phyloP scores from a whole-genome alignment of 768 basidiomycete species.

The Suillus bovinus region DNA sequence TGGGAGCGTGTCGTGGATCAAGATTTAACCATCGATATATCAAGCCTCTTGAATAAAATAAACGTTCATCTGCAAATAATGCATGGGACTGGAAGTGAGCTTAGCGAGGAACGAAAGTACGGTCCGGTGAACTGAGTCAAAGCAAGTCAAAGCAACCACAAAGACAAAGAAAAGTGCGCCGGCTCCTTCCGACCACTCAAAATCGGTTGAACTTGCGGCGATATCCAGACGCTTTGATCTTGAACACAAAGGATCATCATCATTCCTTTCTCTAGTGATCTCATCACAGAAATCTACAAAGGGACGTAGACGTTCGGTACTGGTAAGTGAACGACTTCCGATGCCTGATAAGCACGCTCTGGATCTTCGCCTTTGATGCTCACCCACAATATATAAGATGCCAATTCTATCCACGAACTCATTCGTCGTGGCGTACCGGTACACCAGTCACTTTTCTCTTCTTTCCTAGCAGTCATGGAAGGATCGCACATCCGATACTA shows the following conservation, averaged over 20 bases:
- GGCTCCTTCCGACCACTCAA: too few relatives aligned
- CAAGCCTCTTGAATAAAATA: too few relatives aligned
- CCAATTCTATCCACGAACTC: constrained; percentile 28
- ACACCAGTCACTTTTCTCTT: background rate
- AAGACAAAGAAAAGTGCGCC: too few relatives aligned
- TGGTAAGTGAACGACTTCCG: background rate
- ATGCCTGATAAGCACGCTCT: background rate
- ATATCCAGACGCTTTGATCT: too few relatives aligned
- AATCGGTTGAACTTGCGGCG: too few relatives aligned
- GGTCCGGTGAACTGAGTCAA: too few relatives aligned
- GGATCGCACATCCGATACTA: background rate
- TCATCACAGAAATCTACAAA: background rate
- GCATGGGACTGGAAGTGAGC: too few relatives aligned
- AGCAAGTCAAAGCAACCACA: too few relatives aligned
- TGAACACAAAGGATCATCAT: background rate
- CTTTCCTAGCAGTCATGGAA: background rate
- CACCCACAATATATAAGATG: background rate
- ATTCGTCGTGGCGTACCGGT: constrained; percentile 19
- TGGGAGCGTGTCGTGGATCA: background rate
- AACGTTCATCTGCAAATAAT: too few relatives aligned
- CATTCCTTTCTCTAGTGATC: background rate
- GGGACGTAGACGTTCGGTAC: background rate
- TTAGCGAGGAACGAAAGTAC: too few relatives aligned
- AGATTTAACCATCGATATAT: too few relatives aligned
- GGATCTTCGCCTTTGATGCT: background rate